phyloP scores from a whole-genome alignment of 1,284 basidiomycete species.

The Hymenochaete sp. region DNA sequence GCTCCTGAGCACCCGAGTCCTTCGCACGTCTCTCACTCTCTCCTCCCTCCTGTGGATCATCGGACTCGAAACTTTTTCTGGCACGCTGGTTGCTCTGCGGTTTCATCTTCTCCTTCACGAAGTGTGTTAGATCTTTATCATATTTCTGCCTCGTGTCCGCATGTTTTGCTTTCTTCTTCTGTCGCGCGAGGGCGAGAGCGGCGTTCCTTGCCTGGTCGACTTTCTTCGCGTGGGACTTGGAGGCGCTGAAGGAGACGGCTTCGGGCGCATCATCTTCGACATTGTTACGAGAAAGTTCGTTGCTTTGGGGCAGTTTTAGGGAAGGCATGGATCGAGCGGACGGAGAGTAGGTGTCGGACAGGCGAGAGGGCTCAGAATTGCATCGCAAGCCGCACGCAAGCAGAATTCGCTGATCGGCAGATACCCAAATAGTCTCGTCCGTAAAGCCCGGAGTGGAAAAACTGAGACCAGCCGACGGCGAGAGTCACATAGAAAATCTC shows the following conservation, averaged over 20 bases:
- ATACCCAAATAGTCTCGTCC: too few relatives aligned
- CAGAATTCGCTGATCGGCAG: too few relatives aligned
- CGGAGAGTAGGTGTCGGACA: too few relatives aligned
- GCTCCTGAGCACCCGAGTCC: too few relatives aligned
- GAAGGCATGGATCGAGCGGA: too few relatives aligned
- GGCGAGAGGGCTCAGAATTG: too few relatives aligned
- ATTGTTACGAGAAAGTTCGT: too few relatives aligned
- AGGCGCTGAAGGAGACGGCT: constrained; percentile 32
- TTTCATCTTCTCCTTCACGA: constrained; percentile 16
- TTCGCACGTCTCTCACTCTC: constrained; percentile 14
- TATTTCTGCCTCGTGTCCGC: constrained; percentile 34
- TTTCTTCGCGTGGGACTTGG: constrained; percentile 32
- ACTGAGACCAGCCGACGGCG: too few relatives aligned
- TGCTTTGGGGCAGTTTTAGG: too few relatives aligned
- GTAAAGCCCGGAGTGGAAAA: too few relatives aligned
- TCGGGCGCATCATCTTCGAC: constrained; percentile 39
- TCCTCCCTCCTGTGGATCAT: background rate
- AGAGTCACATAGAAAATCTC: too few relatives aligned
- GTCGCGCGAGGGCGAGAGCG: constrained; percentile 30
- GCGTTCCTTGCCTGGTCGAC: constrained; percentile 28
- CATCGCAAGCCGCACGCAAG: too few relatives aligned
- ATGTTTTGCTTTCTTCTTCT: constrained; percentile 34
- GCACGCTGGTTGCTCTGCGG: constrained; percentile 1
- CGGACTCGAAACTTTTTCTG: background rate
- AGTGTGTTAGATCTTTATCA: constrained; percentile 37